phyloP scores from a whole-genome alignment of 2,329 filamentous ascomycete species.

The Aureobasidium sp. region DNA sequence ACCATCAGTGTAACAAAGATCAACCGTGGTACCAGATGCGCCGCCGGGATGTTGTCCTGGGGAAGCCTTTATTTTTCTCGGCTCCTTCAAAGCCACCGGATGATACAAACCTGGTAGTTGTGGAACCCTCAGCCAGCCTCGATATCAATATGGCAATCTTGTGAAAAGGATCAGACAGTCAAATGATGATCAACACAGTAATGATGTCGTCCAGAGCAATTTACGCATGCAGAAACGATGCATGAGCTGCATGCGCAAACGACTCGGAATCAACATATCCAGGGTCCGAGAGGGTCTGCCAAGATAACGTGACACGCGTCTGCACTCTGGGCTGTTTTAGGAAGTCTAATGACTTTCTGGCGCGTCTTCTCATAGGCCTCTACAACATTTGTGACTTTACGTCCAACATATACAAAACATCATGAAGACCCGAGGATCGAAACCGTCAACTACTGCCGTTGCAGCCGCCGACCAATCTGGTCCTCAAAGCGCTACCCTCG shows the following conservation, averaged over 20 bases:
- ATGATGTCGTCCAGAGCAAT: background rate
- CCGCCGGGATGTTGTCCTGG: conserved; percentile 12
- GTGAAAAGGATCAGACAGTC: background rate
- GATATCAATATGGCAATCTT: no score
- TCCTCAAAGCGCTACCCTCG: conserved; percentile 32
- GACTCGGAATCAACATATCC: conserved; percentile 6
- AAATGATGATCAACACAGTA: background rate
- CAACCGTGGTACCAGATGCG: conserved; percentile 12
- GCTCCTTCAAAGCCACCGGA: conserved; percentile 12
- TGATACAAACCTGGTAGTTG: background rate
- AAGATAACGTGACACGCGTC: conserved; percentile 13
- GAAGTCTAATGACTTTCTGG: conserved; percentile 14
- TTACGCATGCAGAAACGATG: conserved; percentile 10
- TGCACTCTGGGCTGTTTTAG: conserved; percentile 4
- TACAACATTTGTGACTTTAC: background rate
- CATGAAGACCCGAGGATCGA: conserved; percentile 36
- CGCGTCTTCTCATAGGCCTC: conserved; percentile 3
- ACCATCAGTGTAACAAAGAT: background rate
- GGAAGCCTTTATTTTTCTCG: background rate
- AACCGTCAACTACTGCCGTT: conserved; percentile 23
- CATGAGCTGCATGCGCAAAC: background rate
- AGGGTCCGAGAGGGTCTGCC: background rate
- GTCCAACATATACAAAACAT: background rate
- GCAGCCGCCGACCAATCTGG: conserved; percentile 25
- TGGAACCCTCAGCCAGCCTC: no score